A percentile compares a stretch with the other conserved stretches of the same genome.
Evolutionary conservation across 257 asterid species (phyloP).

Genomic region (Gentiana macrophylla): DNA sequence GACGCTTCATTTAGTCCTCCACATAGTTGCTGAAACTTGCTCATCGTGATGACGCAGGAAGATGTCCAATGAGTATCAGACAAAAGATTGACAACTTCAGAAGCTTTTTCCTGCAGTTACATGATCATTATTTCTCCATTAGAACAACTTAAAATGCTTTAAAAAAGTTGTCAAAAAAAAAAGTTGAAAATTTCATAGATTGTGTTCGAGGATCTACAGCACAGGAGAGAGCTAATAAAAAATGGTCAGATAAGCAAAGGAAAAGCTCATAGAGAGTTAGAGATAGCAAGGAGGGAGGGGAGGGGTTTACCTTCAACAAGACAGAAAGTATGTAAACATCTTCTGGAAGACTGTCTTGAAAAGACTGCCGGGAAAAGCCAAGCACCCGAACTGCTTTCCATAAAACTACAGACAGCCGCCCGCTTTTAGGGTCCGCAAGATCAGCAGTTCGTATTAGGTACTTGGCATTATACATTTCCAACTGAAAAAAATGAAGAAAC

Average conservation of each 20-base stretch:
- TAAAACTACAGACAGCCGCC: constrained; percentile 36
- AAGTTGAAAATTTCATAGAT: neutral
- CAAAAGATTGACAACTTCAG: constrained; percentile 38
- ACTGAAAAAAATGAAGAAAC: constrained; percentile 5
- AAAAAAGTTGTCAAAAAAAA: neutral
- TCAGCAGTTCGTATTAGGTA: constrained; percentile 33
- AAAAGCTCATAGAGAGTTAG: neutral
- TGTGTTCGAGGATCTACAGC: too few relatives aligned
- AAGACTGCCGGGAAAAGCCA: constrained; percentile 18
- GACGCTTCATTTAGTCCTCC: constrained; percentile 51
- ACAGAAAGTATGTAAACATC: constrained; percentile 39
- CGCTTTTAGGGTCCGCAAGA: constrained; percentile 14
- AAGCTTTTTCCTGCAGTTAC: constrained; percentile 39
- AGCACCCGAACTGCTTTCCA: constrained; percentile 30
- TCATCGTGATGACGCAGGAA: constrained; percentile 57
- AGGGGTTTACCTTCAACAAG: constrained; percentile 36
- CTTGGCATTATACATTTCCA: constrained; percentile 66
- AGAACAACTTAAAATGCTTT: neutral
- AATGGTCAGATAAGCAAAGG: neutral
- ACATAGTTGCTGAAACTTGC: constrained; percentile 49
- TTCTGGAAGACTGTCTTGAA: constrained; percentile 19
- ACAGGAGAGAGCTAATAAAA: neutral
- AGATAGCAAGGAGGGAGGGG: neutral
- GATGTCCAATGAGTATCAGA: constrained; percentile 64
- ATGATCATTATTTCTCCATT: neutral